Base-by-base conservation (phyloP, 495 filamentous ascomycete genomes). In the Penicillium herquei region DNA sequence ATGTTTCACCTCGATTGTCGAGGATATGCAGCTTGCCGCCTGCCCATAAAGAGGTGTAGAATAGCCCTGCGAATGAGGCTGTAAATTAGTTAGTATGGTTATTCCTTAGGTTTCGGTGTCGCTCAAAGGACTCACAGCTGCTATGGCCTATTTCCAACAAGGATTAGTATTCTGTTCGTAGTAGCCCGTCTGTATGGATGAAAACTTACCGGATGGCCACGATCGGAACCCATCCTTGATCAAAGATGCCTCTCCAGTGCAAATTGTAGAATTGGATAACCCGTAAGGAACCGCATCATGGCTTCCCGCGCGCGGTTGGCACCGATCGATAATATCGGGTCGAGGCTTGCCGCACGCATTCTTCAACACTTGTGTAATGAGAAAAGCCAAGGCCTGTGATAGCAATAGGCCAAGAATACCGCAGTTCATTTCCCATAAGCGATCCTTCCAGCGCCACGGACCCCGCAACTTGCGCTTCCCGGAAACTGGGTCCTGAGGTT, bases 201-300 rank as follows among this genome's bases (percentile, higher is more conserved):
- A 4, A 9, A 32, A 51, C 72, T 26, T 70, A 59, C 88, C 89
- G 45, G 85, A 88, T 21, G 91, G 91, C 73, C 88, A 96, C 58
- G 88, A 92, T 46, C 86, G 83, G 66, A 96, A 96, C 1, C 90
- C 91, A 67, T 96, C 91, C 61, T 91, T 84, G 50, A 96, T 75
- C n/a, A 86, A 73, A 6, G 60, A 51, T 16, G 75, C 77, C 68
- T 93, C 80, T 3, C 81, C 75, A 3, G 77, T 85, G 73, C 91
- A 96, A 44, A 93, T 91, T 1, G 73, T 71, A 18, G 73, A 83
- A 45, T 80, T 83, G 12, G 86, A 85, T 33, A 95, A 71, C 4
- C 85, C 84, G 39, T 64, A 80, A 5, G 69, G 57, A 0, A 63
- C 56, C 0, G 62, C 50, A 55, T 81, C 66, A 37, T 63, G 44